Evolutionary conservation across 345 rosid genomes (phyloP).

Genomic region (Ricinus communis): DNA sequence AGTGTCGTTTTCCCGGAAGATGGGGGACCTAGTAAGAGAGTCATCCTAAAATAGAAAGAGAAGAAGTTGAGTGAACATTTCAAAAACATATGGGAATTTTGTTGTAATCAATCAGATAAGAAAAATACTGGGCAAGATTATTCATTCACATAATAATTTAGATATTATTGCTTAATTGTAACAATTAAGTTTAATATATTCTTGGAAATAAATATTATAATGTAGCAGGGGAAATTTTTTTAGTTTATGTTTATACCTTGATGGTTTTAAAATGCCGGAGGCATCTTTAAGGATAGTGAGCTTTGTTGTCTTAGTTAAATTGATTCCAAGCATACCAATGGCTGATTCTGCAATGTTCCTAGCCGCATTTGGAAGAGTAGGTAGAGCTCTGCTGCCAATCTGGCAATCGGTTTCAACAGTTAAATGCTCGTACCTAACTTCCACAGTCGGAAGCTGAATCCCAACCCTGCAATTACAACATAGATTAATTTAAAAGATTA

Average conservation of each 20-base stretch:
- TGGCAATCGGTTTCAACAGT: slow-evolving; percentile 71
- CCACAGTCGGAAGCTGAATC: slow-evolving; percentile 69
- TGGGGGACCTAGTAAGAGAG: slow-evolving; percentile 83
- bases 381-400: slow-evolving; percentile 79
- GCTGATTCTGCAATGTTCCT: slow-evolving; percentile 66
- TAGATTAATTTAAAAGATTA: neutral
- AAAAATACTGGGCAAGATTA: no score
- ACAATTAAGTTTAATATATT: neutral
- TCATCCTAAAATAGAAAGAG: slow-evolving; percentile 44
- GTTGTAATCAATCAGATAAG: no score
- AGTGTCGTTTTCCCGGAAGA: slow-evolving; percentile 95
- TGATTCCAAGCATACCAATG: slow-evolving; percentile 52
- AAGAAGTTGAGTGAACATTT: neutral
- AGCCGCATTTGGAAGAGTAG: slow-evolving; percentile 66
- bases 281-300: slow-evolving; percentile 79
- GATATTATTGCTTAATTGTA: neutral
- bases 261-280: slow-evolving; percentile 69
- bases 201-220: no score
- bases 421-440: slow-evolving; percentile 67
- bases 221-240: no score
- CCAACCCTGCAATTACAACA: slow-evolving; percentile 62
- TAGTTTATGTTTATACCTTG: slow-evolving; percentile 40
- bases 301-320: slow-evolving; percentile 57
- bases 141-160: no score
- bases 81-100: no score